Percentiles rank a stretch among this genome's conserved stretches.
These are phyloP conservation scores for Clonostachys chloroleuca DNA, from an alignment of 2,329 filamentous ascomycete species.

Conservation along the genomic window DNA sequence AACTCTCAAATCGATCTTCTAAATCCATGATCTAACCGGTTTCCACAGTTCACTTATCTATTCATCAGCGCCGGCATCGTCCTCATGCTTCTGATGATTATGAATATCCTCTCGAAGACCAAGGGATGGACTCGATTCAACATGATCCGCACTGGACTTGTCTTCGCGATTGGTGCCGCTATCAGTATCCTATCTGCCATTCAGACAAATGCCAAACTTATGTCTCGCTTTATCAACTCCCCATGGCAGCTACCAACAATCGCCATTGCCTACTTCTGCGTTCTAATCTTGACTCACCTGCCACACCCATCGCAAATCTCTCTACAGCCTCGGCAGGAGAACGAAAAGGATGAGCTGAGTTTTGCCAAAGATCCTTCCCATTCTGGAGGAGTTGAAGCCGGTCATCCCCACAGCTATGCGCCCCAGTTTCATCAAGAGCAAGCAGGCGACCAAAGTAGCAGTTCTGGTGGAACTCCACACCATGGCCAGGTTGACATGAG, in stretches of 20 bases:
- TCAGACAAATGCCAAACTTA: conserved; percentile 8
- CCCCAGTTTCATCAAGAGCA: neutral
- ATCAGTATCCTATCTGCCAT: conserved; percentile 17
- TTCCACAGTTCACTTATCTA: conserved; percentile 22
- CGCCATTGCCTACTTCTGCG: conserved; percentile 22
- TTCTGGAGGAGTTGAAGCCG: neutral
- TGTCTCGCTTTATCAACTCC: conserved; percentile 13
- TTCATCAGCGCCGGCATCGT: conserved; percentile 19
- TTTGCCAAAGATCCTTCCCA: neutral
- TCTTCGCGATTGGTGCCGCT: conserved; percentile 18
- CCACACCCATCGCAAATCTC: neutral
- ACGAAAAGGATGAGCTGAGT: neutral
- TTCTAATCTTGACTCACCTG: conserved; percentile 22
- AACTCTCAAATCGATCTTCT: conserved; percentile 11
- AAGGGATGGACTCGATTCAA: conserved; percentile 23
- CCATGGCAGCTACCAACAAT: conserved; percentile 25
- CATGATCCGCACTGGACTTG: conserved; percentile 18
- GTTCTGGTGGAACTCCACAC: neutral
- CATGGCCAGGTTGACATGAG: neutral
- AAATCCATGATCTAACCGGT: no score
- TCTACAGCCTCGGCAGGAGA: neutral
- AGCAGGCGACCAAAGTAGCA: neutral
- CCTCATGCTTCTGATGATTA: conserved; percentile 21
- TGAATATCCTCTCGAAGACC: conserved; percentile 21
- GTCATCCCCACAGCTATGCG: neutral